A percentile compares a stretch with the other conserved stretches of the same genome.
phyloP scores from a whole-genome alignment of 768 basidiomycete genomes.

The Termitomyces sp. region DNA sequence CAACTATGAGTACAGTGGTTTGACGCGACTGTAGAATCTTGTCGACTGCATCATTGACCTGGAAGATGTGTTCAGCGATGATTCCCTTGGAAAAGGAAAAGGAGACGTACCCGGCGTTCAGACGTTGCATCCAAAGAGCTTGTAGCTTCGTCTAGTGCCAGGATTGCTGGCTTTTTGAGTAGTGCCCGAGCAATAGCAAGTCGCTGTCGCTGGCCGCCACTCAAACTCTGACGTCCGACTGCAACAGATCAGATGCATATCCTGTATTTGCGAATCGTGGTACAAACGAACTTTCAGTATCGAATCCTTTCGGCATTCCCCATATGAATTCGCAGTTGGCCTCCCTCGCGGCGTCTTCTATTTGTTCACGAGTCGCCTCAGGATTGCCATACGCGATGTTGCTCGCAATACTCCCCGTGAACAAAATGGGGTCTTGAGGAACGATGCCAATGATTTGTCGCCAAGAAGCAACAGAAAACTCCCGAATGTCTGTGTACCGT shows the following conservation, averaged over 20 bases:
- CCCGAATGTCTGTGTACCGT: slow-evolving; percentile 63
- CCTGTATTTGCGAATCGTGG: not conserved
- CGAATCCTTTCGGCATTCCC: slow-evolving; percentile 91
- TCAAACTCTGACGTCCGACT: slow-evolving; percentile 68
- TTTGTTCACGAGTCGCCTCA: slow-evolving; percentile 70
- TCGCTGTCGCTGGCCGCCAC: slow-evolving; percentile 78
- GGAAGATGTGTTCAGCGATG: not conserved
- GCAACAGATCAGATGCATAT: not conserved
- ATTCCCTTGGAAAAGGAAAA: not conserved
- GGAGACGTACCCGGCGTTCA: slow-evolving; percentile 59
- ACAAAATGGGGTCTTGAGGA: slow-evolving; percentile 89
- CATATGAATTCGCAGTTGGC: slow-evolving; percentile 97
- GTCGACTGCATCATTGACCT: slow-evolving; percentile 90
- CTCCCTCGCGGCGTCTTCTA: slow-evolving; percentile 81
- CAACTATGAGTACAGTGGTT: slow-evolving; percentile 86
- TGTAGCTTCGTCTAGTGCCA: slow-evolving; percentile 88
- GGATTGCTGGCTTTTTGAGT: slow-evolving; percentile 80
- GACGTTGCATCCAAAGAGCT: slow-evolving; percentile 86
- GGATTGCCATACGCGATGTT: slow-evolving; percentile 90
- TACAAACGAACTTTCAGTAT: slow-evolving; percentile 70
- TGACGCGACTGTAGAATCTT: slow-evolving; percentile 73
- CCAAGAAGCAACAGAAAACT: slow-evolving; percentile 85
- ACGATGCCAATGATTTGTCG: slow-evolving; percentile 87
- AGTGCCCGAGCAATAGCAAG: slow-evolving; percentile 84
- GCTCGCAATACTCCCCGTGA: slow-evolving; percentile 89